Evolutionary conservation across 1,284 basidiomycete species (phyloP), one percentile per base, ranked within the genome.

Genomic region (Entoloma clypeatum): DNA sequence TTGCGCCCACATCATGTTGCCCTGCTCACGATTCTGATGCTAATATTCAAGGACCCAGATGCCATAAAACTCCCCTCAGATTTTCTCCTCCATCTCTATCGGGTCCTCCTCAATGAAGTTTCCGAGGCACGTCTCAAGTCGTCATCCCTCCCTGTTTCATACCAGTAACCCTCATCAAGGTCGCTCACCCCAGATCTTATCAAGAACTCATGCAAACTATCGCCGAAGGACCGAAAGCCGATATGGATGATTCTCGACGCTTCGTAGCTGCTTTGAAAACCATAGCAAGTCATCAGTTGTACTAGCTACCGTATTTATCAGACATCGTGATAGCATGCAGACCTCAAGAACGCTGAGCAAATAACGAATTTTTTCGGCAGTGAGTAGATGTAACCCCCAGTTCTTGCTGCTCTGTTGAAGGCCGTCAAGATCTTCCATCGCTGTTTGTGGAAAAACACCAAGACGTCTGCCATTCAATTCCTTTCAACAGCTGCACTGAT

Each of bases 1-100:
- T 67, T 86, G 22, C 71, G 77, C 42, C 84, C 86, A 2, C 86
- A 90, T 53, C 86, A 90, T 56, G 64, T 90, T 31, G 72, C 72
- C 36, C 62, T 88, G 10, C 63, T 88, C 21, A 72, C 73, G 27
- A 64, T 87, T 25, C 65, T 87, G 26, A 63, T 77, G 44, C 63
- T 81, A 8, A 62, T 73, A 2, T 83, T 80, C 58, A 77, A 76
- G 51, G 75, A 79, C 44, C 68, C 71, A 39, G 68, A 71, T 11
- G 60, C 67, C 9, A 69, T 66, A 41, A 67, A 66, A 13, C 64
- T 85, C 11, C 75, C 81, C 0, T 56, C 71, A n/a, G 50, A 60
- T 4, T 87, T 83, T 53, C 56, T 76, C n/a, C 64, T 86, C 17
- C 75, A 81, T 50, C 54, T 86, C 8, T 74, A 79, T 50, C 74